A percentile compares a stretch with the other conserved stretches of the same genome.
Evolutionary conservation across 2,329 filamentous ascomycete species (phyloP).

Genomic region (Thelonectria rubi): DNA sequence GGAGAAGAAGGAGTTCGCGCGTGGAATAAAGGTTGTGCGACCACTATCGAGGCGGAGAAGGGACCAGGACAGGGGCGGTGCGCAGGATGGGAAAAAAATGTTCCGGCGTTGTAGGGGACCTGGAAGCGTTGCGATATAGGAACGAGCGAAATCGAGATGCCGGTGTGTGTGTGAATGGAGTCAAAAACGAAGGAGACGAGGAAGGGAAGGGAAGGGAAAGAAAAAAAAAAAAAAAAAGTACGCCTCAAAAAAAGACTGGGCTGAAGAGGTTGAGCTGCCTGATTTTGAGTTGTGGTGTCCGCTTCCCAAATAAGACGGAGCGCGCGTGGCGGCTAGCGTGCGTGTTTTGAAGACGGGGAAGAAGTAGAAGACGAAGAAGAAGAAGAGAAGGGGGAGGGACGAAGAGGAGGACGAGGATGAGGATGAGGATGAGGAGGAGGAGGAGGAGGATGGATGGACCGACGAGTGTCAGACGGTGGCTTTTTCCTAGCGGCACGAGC

Average conservation of each 20-base stretch:
- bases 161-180: too few relatives aligned
- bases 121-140: too few relatives aligned
- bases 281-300: conserved; percentile 37
- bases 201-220: neutral
- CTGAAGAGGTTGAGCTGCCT: conserved; percentile 33
- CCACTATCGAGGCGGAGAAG: conserved; percentile 3
- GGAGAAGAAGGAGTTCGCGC: conserved; percentile 1
- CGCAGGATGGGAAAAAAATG: neutral
- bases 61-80: conserved; percentile 14
- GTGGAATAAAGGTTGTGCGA: conserved; percentile 13
- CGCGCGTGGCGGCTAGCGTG: conserved; percentile 41
- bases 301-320: conserved; percentile 21
- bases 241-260: neutral
- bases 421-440: neutral
- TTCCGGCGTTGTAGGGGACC: too few relatives aligned
- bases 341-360: conserved; percentile 34
- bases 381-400: neutral
- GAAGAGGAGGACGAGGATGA: neutral
- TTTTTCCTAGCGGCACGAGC: conserved; percentile 8
- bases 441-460: too few relatives aligned
- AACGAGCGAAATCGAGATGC: neutral
- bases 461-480: conserved; percentile 23
- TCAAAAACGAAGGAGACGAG: too few relatives aligned
- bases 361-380: conserved; percentile 18
- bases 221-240: neutral